Evolutionary conservation across 176 grass and related monocot genomes (phyloP).

Genomic region (Avena atlantica): DNA sequence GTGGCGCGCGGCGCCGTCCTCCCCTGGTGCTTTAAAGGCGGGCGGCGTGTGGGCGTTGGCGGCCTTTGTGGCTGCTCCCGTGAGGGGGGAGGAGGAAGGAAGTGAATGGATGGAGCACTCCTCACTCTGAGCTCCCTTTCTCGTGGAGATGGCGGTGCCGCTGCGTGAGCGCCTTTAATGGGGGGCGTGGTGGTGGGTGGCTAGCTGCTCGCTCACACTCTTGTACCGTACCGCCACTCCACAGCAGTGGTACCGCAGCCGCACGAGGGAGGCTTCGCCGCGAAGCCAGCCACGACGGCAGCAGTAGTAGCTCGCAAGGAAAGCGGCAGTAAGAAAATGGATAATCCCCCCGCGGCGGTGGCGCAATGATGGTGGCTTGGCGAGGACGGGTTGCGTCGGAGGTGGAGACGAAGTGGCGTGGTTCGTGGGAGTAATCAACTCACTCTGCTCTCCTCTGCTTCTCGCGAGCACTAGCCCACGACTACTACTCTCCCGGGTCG

Average conservation of each 20-base stretch:
- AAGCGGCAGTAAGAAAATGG: constrained; percentile 9
- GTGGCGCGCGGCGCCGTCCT: constrained; percentile 31
- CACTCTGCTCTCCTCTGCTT: constrained; percentile 32
- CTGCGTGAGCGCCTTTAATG: constrained; percentile 68
- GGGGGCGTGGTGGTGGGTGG: constrained; percentile 38
- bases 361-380: constrained; percentile 63
- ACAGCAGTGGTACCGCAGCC: constrained; percentile 38
- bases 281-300: constrained; percentile 40
- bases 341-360: constrained; percentile 33
- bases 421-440: constrained; percentile 48
- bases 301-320: constrained; percentile 11
- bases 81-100: constrained; percentile 44
- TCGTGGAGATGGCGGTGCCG: constrained; percentile 47
- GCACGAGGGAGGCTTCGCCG: constrained; percentile 43
- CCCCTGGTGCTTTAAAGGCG: constrained; percentile 54
- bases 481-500: background rate
- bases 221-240: background rate
- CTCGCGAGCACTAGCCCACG: constrained; percentile 20
- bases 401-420: constrained; percentile 50
- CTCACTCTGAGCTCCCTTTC: constrained; percentile 43
- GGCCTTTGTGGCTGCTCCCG: constrained; percentile 58
- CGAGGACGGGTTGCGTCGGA: constrained; percentile 42
- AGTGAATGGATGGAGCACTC: background rate
- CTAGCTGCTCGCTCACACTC: background rate
- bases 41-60: constrained; percentile 48